Evolutionary conservation across 2,329 filamentous ascomycete species (phyloP).

Genomic region (Aspergillus novofumigatus): DNA sequence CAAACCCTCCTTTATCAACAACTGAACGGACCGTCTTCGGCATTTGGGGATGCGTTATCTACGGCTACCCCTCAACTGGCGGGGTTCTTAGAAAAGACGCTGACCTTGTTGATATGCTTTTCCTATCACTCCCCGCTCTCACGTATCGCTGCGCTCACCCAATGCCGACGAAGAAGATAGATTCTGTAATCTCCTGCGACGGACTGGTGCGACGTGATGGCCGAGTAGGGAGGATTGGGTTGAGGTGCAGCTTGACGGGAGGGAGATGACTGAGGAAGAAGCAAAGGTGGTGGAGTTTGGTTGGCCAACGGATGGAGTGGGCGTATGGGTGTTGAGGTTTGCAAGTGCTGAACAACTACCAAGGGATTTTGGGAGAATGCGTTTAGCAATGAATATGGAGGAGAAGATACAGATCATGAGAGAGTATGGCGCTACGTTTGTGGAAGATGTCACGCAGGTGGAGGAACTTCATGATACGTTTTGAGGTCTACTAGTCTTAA

Average conservation of each 20-base stretch:
- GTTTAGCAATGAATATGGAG: not conserved
- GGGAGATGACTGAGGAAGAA: conserved; percentile 10
- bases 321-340: conserved; percentile 16
- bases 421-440: conserved; percentile 15
- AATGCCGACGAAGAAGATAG: conserved; percentile 9
- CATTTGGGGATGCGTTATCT: conserved; percentile 8
- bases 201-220: conserved; percentile 11
- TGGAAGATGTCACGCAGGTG: conserved; percentile 14
- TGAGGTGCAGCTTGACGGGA: not conserved
- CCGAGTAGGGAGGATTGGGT: conserved; percentile 8
- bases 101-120: conserved; percentile 13
- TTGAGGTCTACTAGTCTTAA: not conserved
- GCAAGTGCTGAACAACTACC: conserved; percentile 1
- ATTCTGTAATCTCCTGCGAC: conserved; percentile 14
- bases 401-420: conserved; percentile 14
- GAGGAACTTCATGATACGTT: conserved; percentile 8
- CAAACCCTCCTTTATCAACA: conserved; percentile 4
- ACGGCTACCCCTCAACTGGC: conserved; percentile 15
- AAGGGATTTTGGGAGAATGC: conserved; percentile 13
- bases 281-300: conserved; percentile 10
- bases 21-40: conserved; percentile 10
- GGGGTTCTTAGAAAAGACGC: conserved; percentile 12
- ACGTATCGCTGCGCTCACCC: conserved; percentile 5
- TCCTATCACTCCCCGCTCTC: conserved; percentile 12
- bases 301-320: conserved; percentile 14